phyloP scores from a whole-genome alignment of 108 stramenopile genomes.

The Skeletonema grethae region DNA sequence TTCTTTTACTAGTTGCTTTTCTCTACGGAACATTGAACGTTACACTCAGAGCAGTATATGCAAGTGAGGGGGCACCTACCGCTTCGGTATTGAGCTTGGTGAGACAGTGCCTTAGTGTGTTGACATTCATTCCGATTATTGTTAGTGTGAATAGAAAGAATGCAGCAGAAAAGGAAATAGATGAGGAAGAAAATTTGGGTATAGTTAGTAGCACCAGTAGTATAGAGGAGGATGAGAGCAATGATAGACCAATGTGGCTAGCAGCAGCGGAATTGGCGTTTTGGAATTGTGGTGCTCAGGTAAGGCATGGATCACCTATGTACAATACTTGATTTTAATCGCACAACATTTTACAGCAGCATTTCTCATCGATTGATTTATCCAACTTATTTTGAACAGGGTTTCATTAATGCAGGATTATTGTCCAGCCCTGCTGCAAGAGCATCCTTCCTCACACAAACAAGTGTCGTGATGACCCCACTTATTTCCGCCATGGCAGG shows the following conservation, averaged over 20 bases:
- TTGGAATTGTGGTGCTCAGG: slow-evolving; percentile 64
- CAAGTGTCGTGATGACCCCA: slow-evolving; percentile 70
- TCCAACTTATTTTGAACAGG: slow-evolving; percentile 16
- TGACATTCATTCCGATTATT: slow-evolving; percentile 58
- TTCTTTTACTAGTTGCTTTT: slow-evolving; percentile 57
- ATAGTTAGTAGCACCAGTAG: neutral
- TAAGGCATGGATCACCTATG: neutral
- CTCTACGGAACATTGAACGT: slow-evolving; percentile 69
- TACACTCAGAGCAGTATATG: slow-evolving; percentile 56
- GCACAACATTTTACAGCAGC: neutral
- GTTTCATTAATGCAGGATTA: slow-evolving; percentile 61
- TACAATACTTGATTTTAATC: neutral
- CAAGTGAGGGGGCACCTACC: slow-evolving; percentile 41
- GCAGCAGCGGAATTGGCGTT: slow-evolving; percentile 63
- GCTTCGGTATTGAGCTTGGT: slow-evolving; percentile 55
- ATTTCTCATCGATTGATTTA: neutral
- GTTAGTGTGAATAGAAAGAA: slow-evolving; percentile 5
- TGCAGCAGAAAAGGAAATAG: neutral
- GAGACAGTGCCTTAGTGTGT: slow-evolving; percentile 51
- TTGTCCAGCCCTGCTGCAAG: slow-evolving; percentile 55
- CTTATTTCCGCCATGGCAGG: slow-evolving; percentile 60
- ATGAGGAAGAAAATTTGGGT: neutral
- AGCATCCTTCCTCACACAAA: slow-evolving; percentile 71
- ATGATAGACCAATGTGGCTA: slow-evolving; percentile 33
- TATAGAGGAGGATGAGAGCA: neutral